phyloP scores from a whole-genome alignment of 495 filamentous ascomycete genomes.

The Penicillium paxilli region DNA sequence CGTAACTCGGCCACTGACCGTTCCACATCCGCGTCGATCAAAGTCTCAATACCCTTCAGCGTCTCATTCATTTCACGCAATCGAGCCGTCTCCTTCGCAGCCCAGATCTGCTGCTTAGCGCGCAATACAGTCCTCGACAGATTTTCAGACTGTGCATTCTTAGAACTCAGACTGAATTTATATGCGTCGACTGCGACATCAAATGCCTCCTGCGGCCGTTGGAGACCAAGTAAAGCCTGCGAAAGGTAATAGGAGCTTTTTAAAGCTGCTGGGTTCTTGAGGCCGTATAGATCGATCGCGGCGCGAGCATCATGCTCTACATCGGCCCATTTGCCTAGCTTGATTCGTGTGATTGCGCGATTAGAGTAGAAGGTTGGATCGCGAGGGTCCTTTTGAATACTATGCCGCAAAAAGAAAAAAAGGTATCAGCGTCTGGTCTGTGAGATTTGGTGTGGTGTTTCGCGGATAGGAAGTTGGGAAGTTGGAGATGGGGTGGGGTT shows the following conservation, averaged over 20 bases:
- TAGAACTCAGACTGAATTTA: constrained; percentile 59
- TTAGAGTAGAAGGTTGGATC: constrained; percentile 70
- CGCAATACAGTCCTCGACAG: constrained; percentile 68
- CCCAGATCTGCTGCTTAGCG: constrained; percentile 71
- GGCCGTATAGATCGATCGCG: constrained; percentile 64
- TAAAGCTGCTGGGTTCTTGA: constrained; percentile 51
- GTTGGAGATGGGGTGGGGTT: not conserved
- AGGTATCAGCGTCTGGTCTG: not conserved
- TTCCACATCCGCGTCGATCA: constrained; percentile 54
- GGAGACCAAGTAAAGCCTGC: constrained; percentile 74
- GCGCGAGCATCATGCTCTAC: constrained; percentile 77
- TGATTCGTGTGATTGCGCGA: constrained; percentile 80
- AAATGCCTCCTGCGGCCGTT: constrained; percentile 74
- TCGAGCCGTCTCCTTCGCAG: constrained; percentile 47
- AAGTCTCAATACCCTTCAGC: constrained; percentile 47
- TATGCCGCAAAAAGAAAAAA: constrained; percentile 11
- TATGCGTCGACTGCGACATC: constrained; percentile 73
- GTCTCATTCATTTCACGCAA: constrained; percentile 49
- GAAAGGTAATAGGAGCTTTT: constrained; percentile 87
- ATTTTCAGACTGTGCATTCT: constrained; percentile 60
- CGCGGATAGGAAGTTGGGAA: not conserved
- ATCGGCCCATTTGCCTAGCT: constrained; percentile 67
- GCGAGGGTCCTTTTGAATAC: constrained; percentile 48
- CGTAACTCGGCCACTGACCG: constrained; percentile 52
- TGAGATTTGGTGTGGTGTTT: too few species aligned